Evolutionary conservation across 495 filamentous ascomycete species (phyloP), one percentile per base, ranked within the genome.

Genomic region (Tirmania nivea): DNA sequence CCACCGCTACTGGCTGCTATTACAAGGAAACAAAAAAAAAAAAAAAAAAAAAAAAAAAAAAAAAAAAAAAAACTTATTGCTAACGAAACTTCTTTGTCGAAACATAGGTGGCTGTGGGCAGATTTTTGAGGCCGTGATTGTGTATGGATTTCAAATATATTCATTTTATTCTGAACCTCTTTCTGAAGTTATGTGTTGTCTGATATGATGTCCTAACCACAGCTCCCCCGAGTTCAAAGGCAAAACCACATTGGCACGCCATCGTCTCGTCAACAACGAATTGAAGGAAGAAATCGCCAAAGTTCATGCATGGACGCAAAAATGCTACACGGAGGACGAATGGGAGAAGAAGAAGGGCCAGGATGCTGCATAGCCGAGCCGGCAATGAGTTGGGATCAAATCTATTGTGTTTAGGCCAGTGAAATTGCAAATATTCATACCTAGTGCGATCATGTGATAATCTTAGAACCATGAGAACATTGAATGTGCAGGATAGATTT

Each of bases 251-350:
- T 78, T 97, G 16, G 84, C 85, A 53, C 77, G 88, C 14, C 85
- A 95, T 69, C 78, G 90, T 19, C 72, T 93, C 51, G 90, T 94
- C 49, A 96, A 97, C 68, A 74, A 75, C 2, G 80, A 78, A 8
- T 68, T 97, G 63, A 90, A 89, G 70, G 75, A 76, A n/a, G 90
- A 97, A 71, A 90, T 97, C 66, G 83, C 85, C 5, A 77, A 78
- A 48, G 94, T 97, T 54, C 90, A 97, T 72, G 90, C 90, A n/a
- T 97, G 90, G 90, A 89, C 84, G 54, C 85, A 90, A 21, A 94
- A 88, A 69, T 96, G 92, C 68, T 85, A 82, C 71, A 96, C 90
- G 14, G 86, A 87, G 1, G 89, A 88, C 66, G 86, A 97, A 70
- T 95, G 84, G 80, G 78, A 81, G 70, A 79, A 74, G 65, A 74